Base-by-base conservation (phyloP, 2,329 filamentous ascomycete genomes). In the Neopestalotiopsis clavispora region DNA sequence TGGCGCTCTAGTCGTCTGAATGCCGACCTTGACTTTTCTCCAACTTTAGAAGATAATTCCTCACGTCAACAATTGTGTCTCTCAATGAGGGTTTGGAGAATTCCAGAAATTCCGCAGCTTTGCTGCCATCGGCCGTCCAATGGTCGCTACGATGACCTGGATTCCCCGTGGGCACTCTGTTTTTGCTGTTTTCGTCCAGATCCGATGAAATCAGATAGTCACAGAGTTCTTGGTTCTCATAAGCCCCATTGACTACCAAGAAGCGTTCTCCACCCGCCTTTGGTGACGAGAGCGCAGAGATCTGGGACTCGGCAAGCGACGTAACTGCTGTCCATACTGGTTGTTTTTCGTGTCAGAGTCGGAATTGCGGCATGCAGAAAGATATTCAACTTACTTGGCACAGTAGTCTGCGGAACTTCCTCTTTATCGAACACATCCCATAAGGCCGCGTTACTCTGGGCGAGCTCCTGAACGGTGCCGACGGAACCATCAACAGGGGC, bases 221-320 rank as follows among this genome's bases (percentile, higher is more conserved):
- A 28, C 63, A 66, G 4, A 66, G 49, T 23, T 58, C 45, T 30
- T 66, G 63, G n/a, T 66, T 66, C 14, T 66, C 63, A 57, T 49
- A 66, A 13, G 30, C 52, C 20, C 63, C 63, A 32, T 58, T 66
- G 20, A 66, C 32, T 4, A 66, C 42, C 17, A 66, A 23, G 14
- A 57, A 66, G 2, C 63, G 63, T 14, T 66, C 63, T 32, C 20
- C 32, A 17, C 45, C 63, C 4, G 49, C 63, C 28, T 58, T 49
- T 4, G 63, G 45, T 5, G 63, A 28, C 7, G 63, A 56, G 3
- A 66, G 30, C 30, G 63, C 63, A 23, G 63, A 66, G 3, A 66
- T 49, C 14, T 66, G 42, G n/a, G 63, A 49, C 52, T 66, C 45
- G 42, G 63, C 63, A n/a, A 66, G 63, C 6, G 63, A 66, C 10